Conservation (phyloP, 2,329 filamentous ascomycete species). For the Teratosphaeria nubilosa region DNA sequence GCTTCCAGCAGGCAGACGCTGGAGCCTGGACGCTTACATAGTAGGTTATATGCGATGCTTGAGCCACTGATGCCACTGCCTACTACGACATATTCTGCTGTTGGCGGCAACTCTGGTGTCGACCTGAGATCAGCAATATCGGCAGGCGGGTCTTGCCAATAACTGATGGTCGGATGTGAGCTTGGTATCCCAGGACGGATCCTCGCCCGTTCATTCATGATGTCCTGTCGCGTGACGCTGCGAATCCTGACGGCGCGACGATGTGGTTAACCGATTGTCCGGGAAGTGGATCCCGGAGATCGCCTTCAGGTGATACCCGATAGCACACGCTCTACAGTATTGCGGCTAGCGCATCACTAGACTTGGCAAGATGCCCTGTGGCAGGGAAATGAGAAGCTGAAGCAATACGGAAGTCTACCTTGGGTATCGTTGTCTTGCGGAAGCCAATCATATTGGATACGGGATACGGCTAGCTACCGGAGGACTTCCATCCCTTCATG, state of each 20-base stretch:
- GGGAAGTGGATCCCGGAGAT: neutral
- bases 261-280: neutral
- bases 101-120: conserved; percentile 12
- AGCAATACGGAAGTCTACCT: neutral
- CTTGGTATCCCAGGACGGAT: conserved; percentile 19
- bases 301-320: neutral
- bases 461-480: no score
- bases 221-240: neutral
- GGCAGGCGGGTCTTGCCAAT: conserved; percentile 32
- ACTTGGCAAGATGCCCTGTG: neutral
- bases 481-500: no score
- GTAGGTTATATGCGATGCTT: conserved; percentile 28
- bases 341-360: neutral
- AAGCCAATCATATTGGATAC: neutral
- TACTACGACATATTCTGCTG: conserved; percentile 28
- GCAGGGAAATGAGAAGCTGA: neutral
- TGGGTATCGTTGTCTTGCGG: neutral
- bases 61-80: conserved; percentile 32
- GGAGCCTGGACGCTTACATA: conserved; percentile 13
- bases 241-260: neutral
- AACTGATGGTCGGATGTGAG: conserved; percentile 27
- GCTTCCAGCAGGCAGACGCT: conserved; percentile 31
- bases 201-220: conserved; percentile 7
- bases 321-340: neutral
- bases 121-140: conserved; percentile 25